Base-by-base conservation (phyloP, 129 eudicot genomes). In the Scalesia atractyloides region DNA sequence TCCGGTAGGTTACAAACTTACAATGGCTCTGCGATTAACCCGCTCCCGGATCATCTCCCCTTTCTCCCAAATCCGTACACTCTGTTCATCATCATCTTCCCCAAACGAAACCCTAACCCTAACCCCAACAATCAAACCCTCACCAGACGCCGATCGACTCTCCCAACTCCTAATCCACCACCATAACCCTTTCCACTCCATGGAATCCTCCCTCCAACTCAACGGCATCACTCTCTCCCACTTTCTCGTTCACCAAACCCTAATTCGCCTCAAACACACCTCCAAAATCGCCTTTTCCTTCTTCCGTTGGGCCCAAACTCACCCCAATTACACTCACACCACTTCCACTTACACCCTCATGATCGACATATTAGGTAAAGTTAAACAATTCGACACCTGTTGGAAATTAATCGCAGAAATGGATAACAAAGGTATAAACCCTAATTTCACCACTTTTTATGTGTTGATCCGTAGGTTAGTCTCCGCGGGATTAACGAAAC, bases 161-260 rank as follows among this genome's bases (percentile, higher is more conserved):
- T 79, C 97, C 69, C 86, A 86, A 51, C 56, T 94, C 49, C 80
- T 94, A 52, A 82, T 88, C 75, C 81, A 76, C 16, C 96, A 94
- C 73, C 98, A 90, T 86, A 94, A 94, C 85, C 98, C 98, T 0
- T 94, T 82, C 65, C 98, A 94, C 84, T 47, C 89, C 24, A 82
- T 82, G 81, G 97, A 94, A 69, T 93, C 98, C 24, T 87, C 98
- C 17, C 86, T 86, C 65, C 96, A 90, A 34, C 93, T 94, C 44
- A 53, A 60, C 44, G 96, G 93, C 51, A 72, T 92, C 20, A 60
- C 73, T 16, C 77, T 90, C 9, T 68, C 88, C 63, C 79, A 89
- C n/a, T 0, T 2, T 48, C 82, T 94, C 43, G 75, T 90, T 56
- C 92, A 88, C 82, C 98, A 90, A 65, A 90, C 88, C 73, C 96